Evolutionary conservation across 148 eudicot species (phyloP).

Genomic region (Camellia sinensis): DNA sequence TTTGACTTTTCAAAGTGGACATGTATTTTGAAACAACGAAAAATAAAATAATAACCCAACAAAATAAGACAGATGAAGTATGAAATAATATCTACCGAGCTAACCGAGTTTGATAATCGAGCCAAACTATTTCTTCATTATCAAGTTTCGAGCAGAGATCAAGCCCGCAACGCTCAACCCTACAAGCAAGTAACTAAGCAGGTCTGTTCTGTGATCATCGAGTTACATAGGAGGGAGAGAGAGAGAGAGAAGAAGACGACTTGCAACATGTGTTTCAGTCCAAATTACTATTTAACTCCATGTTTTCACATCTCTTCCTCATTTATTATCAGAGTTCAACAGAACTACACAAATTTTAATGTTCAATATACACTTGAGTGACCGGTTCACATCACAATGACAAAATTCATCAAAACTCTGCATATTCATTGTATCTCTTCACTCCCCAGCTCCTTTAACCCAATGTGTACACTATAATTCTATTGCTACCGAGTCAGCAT

Average conservation of each 20-base stretch:
- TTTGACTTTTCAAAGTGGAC: too few relatives aligned
- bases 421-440: background rate
- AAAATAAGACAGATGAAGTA: too few relatives aligned
- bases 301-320: background rate
- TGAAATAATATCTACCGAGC: too few relatives aligned
- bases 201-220: too few relatives aligned
- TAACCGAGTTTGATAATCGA: too few relatives aligned
- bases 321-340: background rate
- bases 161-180: too few relatives aligned
- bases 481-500: background rate
- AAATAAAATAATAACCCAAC: too few relatives aligned
- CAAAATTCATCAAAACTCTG: background rate
- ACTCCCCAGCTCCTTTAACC: background rate
- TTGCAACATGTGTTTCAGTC: background rate
- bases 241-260: background rate
- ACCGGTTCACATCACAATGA: too few relatives aligned
- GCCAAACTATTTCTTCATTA: too few relatives aligned
- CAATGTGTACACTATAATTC: background rate
- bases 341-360: background rate
- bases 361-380: background rate
- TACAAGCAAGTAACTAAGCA: too few relatives aligned
- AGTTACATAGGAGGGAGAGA: background rate
- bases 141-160: too few relatives aligned
- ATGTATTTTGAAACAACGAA: too few relatives aligned
- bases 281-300: background rate